These are phyloP conservation scores for Saccharum hybrid DNA, from an alignment of 202 grass and related monocot genomes.

Conservation along the genomic window DNA sequence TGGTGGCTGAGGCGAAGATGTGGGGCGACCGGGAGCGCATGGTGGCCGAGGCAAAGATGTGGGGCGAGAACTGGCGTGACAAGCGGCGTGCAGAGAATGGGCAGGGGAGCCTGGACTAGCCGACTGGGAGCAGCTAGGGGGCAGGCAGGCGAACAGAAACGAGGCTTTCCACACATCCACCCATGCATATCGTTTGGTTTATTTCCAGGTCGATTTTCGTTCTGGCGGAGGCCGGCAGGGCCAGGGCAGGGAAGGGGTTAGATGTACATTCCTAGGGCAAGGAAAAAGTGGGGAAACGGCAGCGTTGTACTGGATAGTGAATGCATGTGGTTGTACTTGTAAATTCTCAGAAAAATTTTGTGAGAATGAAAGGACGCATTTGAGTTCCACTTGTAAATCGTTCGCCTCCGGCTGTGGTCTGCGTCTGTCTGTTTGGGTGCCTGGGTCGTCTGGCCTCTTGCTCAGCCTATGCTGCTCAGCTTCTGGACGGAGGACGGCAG, in stretches of 20 bases:
- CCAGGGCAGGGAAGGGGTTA: slow-evolving; percentile 39
- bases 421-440: background rate
- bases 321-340: slow-evolving; percentile 69
- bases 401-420: background rate
- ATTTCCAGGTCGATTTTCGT: slow-evolving; percentile 53
- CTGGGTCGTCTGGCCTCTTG: background rate
- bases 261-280: slow-evolving; percentile 74
- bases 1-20: slow-evolving; percentile 81
- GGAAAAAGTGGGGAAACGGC: background rate
- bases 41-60: slow-evolving; percentile 72
- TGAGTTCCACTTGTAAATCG: slow-evolving; percentile 9
- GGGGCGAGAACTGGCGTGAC: slow-evolving; percentile 93
- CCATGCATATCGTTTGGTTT: slow-evolving; percentile 30
- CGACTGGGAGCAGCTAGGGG: slow-evolving; percentile 48
- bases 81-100: slow-evolving; percentile 62
- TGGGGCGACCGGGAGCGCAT: slow-evolving; percentile 71
- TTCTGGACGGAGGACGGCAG: background rate
- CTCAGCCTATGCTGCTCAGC: background rate
- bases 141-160: background rate
- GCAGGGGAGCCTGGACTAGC: slow-evolving; percentile 56
- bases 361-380: slow-evolving; percentile 64
- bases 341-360: slow-evolving; percentile 84
- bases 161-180: slow-evolving; percentile 2
- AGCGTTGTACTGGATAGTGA: slow-evolving; percentile 48
- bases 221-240: background rate